Conservation (phyloP, 2,329 filamentous ascomycete genomes). For the Fusarium fracticaudum region DNA sequence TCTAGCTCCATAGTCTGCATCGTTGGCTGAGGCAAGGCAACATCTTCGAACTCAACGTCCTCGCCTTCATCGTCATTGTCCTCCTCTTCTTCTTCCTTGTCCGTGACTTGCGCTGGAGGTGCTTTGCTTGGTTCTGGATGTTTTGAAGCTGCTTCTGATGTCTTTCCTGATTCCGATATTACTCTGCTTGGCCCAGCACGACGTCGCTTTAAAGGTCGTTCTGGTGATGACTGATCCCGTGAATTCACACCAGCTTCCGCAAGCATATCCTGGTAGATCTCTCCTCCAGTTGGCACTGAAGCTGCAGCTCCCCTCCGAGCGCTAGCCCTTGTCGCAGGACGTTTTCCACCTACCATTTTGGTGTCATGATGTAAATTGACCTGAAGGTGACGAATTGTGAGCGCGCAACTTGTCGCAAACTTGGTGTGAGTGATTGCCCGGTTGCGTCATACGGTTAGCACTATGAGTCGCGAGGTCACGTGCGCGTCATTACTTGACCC, state of each 20-base stretch:
- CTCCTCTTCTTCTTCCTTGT: conserved; percentile 21
- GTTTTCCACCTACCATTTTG: conserved; percentile 47
- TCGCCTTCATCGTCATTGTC: conserved; percentile 53
- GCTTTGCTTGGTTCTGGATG: neutral
- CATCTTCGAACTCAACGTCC: conserved; percentile 61
- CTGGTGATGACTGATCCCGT: conserved; percentile 41
- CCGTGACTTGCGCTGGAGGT: neutral
- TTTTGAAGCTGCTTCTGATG: neutral
- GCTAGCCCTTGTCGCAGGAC: conserved; percentile 38
- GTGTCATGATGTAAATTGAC: conserved; percentile 2
- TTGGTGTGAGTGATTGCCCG: conserved; percentile 22
- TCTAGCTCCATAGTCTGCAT: conserved; percentile 62
- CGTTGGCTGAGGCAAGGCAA: conserved; percentile 57
- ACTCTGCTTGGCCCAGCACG: conserved; percentile 37
- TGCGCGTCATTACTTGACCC: neutral
- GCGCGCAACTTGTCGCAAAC: conserved; percentile 17
- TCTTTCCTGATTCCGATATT: neutral
- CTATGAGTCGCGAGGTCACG: conserved; percentile 31
- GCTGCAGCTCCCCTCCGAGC: conserved; percentile 23
- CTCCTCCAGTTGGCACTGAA: conserved; percentile 42
- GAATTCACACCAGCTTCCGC: conserved; percentile 56
- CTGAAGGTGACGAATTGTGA: neutral
- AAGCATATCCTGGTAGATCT: conserved; percentile 61
- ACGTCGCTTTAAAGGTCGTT: conserved; percentile 54
- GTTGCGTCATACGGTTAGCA: conserved; percentile 41